Percentiles rank a stretch among this genome's conserved stretches.
Evolutionary conservation across 148 eudicot species (phyloP).

Genomic region (Fagopyrum homotropicum): DNA sequence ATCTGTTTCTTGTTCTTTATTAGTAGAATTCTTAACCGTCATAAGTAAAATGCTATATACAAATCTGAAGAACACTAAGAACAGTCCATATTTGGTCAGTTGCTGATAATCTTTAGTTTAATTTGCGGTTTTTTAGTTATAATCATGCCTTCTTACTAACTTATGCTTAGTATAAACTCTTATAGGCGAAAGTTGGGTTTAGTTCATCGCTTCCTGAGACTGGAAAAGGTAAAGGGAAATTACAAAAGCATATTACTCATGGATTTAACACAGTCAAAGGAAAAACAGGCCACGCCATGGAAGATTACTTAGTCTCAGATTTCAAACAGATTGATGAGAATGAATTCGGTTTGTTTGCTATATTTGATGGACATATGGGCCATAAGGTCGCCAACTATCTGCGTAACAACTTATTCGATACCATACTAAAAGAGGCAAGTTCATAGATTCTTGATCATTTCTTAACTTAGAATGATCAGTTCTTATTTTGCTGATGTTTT

Average conservation of each 20-base stretch:
- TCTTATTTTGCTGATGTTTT: background rate
- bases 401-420: slow-evolving; percentile 44
- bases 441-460: background rate
- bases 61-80: no score
- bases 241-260: slow-evolving; percentile 12
- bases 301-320: slow-evolving; percentile 56
- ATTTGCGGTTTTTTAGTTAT: no score
- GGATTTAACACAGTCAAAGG: slow-evolving; percentile 55
- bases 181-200: slow-evolving; percentile 6
- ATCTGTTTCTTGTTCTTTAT: background rate
- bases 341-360: slow-evolving; percentile 61
- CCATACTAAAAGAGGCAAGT: slow-evolving; percentile 51
- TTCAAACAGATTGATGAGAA: slow-evolving; percentile 36
- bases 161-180: background rate
- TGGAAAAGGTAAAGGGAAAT: slow-evolving; percentile 5
- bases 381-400: slow-evolving; percentile 53
- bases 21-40: background rate
- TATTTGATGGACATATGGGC: slow-evolving; percentile 66
- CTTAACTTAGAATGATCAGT: background rate
- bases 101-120: no score
- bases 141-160: no score
- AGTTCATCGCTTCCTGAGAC: slow-evolving; percentile 1
- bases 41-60: no score
- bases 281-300: slow-evolving; percentile 61
- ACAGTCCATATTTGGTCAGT: no score